Evolutionary conservation across 768 basidiomycete genomes (phyloP).

Genomic region (Pleurotus djamor): DNA sequence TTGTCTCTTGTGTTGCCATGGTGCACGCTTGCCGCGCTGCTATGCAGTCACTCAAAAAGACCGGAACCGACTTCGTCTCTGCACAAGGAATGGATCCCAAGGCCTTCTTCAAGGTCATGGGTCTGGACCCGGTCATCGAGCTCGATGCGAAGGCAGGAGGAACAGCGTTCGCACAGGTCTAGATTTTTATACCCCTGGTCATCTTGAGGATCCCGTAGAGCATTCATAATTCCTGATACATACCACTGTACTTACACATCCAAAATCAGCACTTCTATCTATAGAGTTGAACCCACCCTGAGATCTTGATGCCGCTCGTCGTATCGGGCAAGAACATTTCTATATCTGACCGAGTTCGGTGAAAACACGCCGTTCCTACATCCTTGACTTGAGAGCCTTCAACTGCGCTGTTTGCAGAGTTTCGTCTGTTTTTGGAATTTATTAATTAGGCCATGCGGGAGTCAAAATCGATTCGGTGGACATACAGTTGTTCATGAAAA

Average conservation of each 20-base stretch:
- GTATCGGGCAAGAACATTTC: constrained; percentile 1
- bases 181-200: background rate
- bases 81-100: constrained; percentile 45
- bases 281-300: constrained; percentile 1
- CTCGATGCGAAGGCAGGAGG: constrained; percentile 5
- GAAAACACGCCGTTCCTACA: constrained; percentile 15
- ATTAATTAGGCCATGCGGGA: background rate
- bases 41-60: constrained; percentile 45
- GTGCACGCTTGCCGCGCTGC: constrained; percentile 47
- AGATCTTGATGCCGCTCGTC: background rate
- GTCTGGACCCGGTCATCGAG: constrained; percentile 16
- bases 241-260: background rate
- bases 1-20: constrained; percentile 45
- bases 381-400: constrained; percentile 33
- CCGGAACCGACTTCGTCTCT: constrained; percentile 41
- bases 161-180: background rate
- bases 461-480: background rate
- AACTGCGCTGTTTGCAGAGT: constrained; percentile 39
- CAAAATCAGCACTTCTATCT: background rate
- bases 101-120: constrained; percentile 50
- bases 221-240: background rate
- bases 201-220: background rate
- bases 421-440: constrained; percentile 32
- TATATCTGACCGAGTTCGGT: background rate
- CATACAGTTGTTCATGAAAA: constrained; percentile 85